These are phyloP conservation scores for Thoreauomyces humboldtii DNA, from an alignment of 192 early-diverging fungal genomes.

Conservation along the genomic window DNA sequence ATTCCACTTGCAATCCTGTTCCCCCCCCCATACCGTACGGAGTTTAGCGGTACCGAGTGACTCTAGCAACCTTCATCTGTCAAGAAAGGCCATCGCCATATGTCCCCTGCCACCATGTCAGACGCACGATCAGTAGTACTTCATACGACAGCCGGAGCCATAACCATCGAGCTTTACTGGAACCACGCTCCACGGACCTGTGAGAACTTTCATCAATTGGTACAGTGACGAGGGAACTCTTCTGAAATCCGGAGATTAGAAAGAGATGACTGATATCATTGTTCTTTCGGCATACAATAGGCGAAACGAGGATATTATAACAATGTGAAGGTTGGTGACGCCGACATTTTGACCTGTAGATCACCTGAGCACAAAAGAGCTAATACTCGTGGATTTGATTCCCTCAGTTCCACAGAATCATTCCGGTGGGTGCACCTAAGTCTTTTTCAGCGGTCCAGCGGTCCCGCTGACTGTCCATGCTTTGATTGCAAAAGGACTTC, in stretches of 20 bases:
- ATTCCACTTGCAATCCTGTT: too few species aligned
- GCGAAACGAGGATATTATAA: conserved; percentile 84
- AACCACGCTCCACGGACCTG: conserved; percentile 78
- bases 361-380: too few species aligned
- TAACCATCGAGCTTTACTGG: conserved; percentile 82
- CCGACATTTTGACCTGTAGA: too few species aligned
- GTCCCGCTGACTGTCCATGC: too few species aligned
- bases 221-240: too few species aligned
- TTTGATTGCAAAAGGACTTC: conserved; percentile 66
- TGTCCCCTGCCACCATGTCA: not conserved
- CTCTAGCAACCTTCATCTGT: not conserved
- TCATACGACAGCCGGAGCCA: conserved; percentile 49
- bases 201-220: conserved; percentile 81
- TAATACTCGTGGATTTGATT: too few species aligned
- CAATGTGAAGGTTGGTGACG: conserved; percentile 54
- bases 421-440: conserved; percentile 47
- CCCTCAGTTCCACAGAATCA: conserved; percentile 72
- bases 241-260: too few species aligned
- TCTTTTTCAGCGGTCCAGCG: too few species aligned
- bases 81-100: not conserved
- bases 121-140: conserved; percentile 28
- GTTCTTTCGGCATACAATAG: too few species aligned
- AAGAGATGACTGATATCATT: too few species aligned
- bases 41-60: too few species aligned
- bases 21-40: too few species aligned